phyloP scores from a whole-genome alignment of 345 rosid genomes.

The Balakata baccata region DNA sequence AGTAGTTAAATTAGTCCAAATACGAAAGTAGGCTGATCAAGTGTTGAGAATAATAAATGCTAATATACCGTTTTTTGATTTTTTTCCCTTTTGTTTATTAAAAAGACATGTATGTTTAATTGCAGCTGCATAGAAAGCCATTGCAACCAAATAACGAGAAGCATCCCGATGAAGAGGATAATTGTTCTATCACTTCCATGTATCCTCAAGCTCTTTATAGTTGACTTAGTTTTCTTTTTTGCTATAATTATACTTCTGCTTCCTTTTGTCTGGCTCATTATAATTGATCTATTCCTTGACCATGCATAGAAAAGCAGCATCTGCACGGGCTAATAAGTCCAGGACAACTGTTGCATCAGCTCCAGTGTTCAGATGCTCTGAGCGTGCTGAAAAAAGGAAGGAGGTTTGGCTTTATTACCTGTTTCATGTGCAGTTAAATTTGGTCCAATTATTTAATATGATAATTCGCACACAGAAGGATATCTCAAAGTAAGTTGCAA shows the following conservation, averaged over 20 bases:
- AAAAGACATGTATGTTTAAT: not conserved
- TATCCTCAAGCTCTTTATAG: slow-evolving; percentile 20
- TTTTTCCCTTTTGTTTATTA: not conserved
- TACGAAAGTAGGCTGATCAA: not conserved
- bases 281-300: slow-evolving; percentile 48
- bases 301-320: slow-evolving; percentile 53
- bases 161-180: slow-evolving; percentile 47
- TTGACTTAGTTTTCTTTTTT: not conserved
- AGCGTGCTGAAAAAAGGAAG: slow-evolving; percentile 87
- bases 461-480: not conserved
- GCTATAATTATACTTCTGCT: not conserved
- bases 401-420: slow-evolving; percentile 47
- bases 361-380: slow-evolving; percentile 70
- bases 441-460: not conserved
- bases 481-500: not conserved
- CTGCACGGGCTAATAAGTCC: slow-evolving; percentile 50
- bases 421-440: slow-evolving; percentile 9
- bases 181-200: slow-evolving; percentile 30
- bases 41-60: not conserved
- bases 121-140: slow-evolving; percentile 52
- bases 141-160: slow-evolving; percentile 59
- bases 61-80: not conserved
- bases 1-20: not conserved
- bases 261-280: not conserved
- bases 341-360: slow-evolving; percentile 58